Evolutionary conservation across 2,329 filamentous ascomycete species (phyloP).

Genomic region (Cladosporium sp.): DNA sequence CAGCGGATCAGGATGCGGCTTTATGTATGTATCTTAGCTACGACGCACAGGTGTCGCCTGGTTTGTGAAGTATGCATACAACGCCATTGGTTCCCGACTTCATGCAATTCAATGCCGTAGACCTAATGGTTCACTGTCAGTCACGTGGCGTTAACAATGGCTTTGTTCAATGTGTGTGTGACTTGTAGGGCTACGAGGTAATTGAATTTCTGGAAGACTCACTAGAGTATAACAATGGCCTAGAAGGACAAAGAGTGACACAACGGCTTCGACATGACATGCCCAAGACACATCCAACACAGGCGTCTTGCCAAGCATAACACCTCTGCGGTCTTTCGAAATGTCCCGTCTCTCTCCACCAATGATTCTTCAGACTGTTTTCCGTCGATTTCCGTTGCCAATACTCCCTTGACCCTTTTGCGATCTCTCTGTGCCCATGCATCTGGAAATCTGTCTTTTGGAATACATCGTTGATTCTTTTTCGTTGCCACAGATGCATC

Average conservation of each 20-base stretch:
- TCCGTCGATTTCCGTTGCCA: too few relatives aligned
- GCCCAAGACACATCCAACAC: neutral
- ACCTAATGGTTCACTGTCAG: neutral
- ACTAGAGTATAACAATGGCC: neutral
- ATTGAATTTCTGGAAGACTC: neutral
- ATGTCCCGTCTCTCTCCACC: neutral
- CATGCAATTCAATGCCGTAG: neutral
- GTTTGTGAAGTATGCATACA: neutral
- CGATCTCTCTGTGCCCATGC: neutral
- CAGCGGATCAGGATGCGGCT: neutral
- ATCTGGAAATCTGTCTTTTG: too few relatives aligned
- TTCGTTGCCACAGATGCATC: too few relatives aligned
- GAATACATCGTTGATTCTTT: too few relatives aligned
- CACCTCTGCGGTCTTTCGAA: neutral
- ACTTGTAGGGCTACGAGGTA: neutral
- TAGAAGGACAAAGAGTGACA: neutral
- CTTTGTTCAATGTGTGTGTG: neutral
- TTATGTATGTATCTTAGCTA: neutral
- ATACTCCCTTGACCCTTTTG: neutral
- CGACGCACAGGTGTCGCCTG: neutral
- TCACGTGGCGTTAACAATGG: neutral
- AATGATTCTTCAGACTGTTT: too few relatives aligned
- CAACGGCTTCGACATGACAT: too few relatives aligned
- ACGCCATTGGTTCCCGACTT: neutral
- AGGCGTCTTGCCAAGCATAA: neutral